A percentile compares a stretch with the other conserved stretches of the same genome.
Conservation (phyloP, 2,329 filamentous ascomycete species). For the Aureobasidium pullulans region DNA sequence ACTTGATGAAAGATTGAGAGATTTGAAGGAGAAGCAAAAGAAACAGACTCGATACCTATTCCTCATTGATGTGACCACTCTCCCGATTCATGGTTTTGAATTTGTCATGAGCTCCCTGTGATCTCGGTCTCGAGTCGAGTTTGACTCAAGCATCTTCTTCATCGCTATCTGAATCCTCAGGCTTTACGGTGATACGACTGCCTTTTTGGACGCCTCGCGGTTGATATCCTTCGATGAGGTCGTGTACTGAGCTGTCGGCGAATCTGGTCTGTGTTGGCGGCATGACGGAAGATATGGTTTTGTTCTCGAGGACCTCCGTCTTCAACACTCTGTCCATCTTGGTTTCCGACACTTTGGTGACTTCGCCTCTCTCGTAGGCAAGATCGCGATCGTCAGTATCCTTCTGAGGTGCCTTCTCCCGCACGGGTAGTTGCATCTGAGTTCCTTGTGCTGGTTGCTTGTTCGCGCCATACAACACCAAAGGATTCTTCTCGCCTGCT, state of each 20-base stretch:
- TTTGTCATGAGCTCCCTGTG: too few relatives aligned
- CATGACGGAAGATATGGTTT: slow-evolving; percentile 8
- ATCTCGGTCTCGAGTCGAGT: too few relatives aligned
- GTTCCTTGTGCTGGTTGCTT: neutral
- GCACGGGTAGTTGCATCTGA: neutral
- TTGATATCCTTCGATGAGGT: slow-evolving; percentile 26
- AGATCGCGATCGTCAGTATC: slow-evolving; percentile 28
- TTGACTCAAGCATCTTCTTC: neutral
- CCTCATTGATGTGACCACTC: too few relatives aligned
- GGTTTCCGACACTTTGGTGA: slow-evolving; percentile 18
- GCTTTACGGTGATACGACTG: neutral
- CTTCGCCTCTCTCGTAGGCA: slow-evolving; percentile 38
- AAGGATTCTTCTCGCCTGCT: slow-evolving; percentile 35
- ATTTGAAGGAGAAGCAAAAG: neutral
- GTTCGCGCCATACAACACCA: slow-evolving; percentile 33
- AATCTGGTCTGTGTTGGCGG: slow-evolving; percentile 13
- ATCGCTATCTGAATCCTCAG: neutral
- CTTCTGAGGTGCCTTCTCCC: neutral
- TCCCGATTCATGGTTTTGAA: too few relatives aligned
- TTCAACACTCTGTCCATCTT: slow-evolving; percentile 27
- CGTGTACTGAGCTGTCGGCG: neutral
- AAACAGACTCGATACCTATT: too few relatives aligned
- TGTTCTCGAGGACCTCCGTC: slow-evolving; percentile 28
- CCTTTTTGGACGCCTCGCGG: slow-evolving; percentile 14
- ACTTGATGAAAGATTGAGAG: slow-evolving; percentile 47